Base-by-base conservation (phyloP, 2,329 filamentous ascomycete species). In the Arthrobotrys iridis region DNA sequence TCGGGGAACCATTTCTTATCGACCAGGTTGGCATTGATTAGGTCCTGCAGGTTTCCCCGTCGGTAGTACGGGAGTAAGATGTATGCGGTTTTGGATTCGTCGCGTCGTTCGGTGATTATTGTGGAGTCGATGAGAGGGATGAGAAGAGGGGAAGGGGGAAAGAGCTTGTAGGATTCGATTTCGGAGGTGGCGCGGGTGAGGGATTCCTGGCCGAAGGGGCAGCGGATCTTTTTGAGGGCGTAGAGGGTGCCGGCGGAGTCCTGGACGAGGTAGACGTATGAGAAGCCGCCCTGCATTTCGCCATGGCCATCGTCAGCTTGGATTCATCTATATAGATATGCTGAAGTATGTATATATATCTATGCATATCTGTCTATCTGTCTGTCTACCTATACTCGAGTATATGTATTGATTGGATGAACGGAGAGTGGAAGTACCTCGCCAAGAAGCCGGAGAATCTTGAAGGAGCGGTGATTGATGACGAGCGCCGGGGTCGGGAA, bases 251-350 rank as follows among this genome's bases (percentile, higher is more conserved):
- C 91, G 64, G 88, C 86, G 52, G 91, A 94, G 82, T 97, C 93
- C 85, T 98, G 92, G 74, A 99, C 95, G 73, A 99, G 91, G 84
- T 99, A 99, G 79, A 99, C 95, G 83, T 98, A 99, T 78, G 93
- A 97, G 86, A 99, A 99, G 80, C 95, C 95, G 81, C 95, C 95
- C 91, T 94, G 22, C 11, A 58, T 33, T n/a, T n/a, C n/a, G n/a
- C n/a, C n/a, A n/a, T n/a, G n/a, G n/a, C n/a, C 43, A 71, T 79
- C 37, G 78, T 78, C 57, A 65, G 35, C 35, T 35, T 58, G 26
- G 45, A 46, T n/a, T n/a, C n/a, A n/a, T n/a, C n/a, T n/a, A n/a
- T n/a, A n/a, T n/a, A n/a, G n/a, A n/a, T n/a, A n/a, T n/a, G n/a
- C n/a, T n/a, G n/a, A n/a, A n/a, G n/a, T n/a, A n/a, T n/a, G n/a